phyloP scores from a whole-genome alignment of 768 basidiomycete genomes.

The Suillus variegatus region DNA sequence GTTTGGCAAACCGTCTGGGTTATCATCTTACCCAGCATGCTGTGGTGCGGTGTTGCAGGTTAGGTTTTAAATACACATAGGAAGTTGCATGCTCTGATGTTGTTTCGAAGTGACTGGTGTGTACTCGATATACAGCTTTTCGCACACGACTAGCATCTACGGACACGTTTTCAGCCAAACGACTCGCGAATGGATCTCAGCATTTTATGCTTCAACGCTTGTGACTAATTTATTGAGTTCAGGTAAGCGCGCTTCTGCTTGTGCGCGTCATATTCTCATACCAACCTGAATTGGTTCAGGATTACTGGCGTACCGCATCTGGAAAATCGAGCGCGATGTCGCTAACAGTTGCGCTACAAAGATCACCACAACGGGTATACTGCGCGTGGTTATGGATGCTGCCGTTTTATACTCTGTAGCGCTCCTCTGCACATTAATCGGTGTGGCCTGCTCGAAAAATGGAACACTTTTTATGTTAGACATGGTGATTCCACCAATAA shows the following conservation, averaged over 20 bases:
- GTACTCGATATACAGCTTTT: conserved; percentile 18
- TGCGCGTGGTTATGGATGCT: conserved; percentile 38
- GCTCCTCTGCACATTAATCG: conserved; percentile 32
- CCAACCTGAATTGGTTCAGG: conserved; percentile 15
- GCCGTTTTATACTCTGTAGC: conserved; percentile 39
- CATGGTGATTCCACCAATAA: conserved; percentile 27
- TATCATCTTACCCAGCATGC: conserved; percentile 28
- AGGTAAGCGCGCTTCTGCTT: conserved; percentile 16
- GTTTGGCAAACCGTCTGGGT: conserved; percentile 32
- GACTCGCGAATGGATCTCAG: conserved; percentile 35
- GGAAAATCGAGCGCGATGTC: conserved; percentile 26
- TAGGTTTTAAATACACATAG: not conserved
- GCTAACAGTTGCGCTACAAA: not conserved
- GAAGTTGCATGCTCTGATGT: not conserved
- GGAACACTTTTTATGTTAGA: conserved; percentile 37
- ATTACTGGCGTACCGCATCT: conserved; percentile 32
- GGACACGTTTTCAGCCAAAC: conserved; percentile 26
- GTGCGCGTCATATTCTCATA: conserved; percentile 1
- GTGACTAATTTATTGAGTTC: conserved; percentile 35
- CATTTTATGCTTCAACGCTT: conserved; percentile 35
- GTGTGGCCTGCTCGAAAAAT: conserved; percentile 30
- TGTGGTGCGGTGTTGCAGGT: conserved; percentile 32
- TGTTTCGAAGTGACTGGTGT: conserved; percentile 21
- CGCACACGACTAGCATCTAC: not conserved
- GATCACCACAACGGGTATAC: conserved; percentile 14